These are phyloP conservation scores for Oryza longistaminata DNA, from an alignment of 176 grass and related monocot species.

Conservation along the genomic window DNA sequence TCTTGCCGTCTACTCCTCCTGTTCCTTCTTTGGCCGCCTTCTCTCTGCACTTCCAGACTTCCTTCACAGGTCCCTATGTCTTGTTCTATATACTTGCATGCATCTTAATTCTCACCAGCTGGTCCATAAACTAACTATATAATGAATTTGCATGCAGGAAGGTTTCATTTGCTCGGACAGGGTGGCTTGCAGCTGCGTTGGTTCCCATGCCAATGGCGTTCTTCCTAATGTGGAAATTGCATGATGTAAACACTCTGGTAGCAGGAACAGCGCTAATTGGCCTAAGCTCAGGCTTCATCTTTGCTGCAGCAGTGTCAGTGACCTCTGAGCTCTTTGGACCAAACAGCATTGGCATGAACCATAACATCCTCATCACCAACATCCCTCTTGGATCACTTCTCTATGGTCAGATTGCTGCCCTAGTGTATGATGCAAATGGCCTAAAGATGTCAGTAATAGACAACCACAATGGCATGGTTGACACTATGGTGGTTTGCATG, in stretches of 20 bases:
- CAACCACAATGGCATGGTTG: slow-evolving; percentile 35
- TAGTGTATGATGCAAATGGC: slow-evolving; percentile 79
- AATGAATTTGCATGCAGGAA: slow-evolving; percentile 55
- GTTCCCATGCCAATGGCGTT: slow-evolving; percentile 78
- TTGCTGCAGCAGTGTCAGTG: slow-evolving; percentile 75
- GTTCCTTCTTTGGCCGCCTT: slow-evolving; percentile 85
- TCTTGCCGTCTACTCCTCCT: slow-evolving; percentile 82
- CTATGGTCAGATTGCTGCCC: slow-evolving; percentile 76
- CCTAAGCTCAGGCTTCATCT: slow-evolving; percentile 91
- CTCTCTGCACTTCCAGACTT: slow-evolving; percentile 77
- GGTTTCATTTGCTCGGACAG: slow-evolving; percentile 73
- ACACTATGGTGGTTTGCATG: slow-evolving; percentile 79
- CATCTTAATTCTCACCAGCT: background rate
- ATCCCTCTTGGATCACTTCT: slow-evolving; percentile 89
- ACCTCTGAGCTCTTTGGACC: slow-evolving; percentile 93
- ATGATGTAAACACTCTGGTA: slow-evolving; percentile 43
- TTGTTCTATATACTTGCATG: background rate
- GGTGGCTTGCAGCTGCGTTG: slow-evolving; percentile 68
- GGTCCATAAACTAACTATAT: slow-evolving; percentile 1
- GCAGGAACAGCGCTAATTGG: slow-evolving; percentile 69
- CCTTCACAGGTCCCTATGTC: slow-evolving; percentile 51
- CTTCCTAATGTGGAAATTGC: slow-evolving; percentile 62
- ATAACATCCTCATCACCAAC: slow-evolving; percentile 97
- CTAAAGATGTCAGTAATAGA: slow-evolving; percentile 15
- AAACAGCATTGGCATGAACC: slow-evolving; percentile 78